phyloP scores from a whole-genome alignment of 176 grass and related monocot species.

The Coix lacrymajobi region DNA sequence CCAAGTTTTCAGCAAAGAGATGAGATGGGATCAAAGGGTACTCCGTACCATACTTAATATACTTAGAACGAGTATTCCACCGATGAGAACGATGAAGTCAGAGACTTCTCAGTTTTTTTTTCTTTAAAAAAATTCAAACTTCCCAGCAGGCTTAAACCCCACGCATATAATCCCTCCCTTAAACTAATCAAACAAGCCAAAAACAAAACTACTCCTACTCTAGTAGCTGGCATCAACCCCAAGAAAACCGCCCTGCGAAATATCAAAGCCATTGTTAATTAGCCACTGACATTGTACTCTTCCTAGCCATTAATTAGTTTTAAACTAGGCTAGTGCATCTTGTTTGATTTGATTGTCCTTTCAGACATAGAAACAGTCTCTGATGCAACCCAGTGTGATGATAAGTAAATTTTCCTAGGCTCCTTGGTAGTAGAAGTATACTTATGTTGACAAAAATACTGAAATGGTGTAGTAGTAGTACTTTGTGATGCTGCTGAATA shows the following conservation, averaged over 20 bases:
- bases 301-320: background rate
- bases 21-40: background rate
- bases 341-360: background rate
- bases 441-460: background rate
- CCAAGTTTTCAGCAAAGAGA: slow-evolving; percentile 39
- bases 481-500: background rate
- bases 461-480: background rate
- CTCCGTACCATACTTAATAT: background rate
- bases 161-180: background rate
- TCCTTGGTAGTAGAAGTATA: background rate
- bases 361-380: slow-evolving; percentile 3
- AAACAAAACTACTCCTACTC: background rate
- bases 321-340: background rate
- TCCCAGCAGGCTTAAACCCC: slow-evolving; percentile 3
- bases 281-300: background rate
- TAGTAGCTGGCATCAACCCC: slow-evolving; percentile 31
- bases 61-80: background rate
- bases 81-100: slow-evolving; percentile 10
- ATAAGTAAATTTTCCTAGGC: background rate
- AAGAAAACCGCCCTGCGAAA: slow-evolving; percentile 24
- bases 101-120: background rate
- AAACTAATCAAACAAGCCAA: slow-evolving; percentile 15
- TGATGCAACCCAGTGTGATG: background rate
- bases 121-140: background rate
- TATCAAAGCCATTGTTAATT: slow-evolving; percentile 2